Base-by-base conservation (phyloP, 23 red algal species). In the Chondrus crispus region DNA sequence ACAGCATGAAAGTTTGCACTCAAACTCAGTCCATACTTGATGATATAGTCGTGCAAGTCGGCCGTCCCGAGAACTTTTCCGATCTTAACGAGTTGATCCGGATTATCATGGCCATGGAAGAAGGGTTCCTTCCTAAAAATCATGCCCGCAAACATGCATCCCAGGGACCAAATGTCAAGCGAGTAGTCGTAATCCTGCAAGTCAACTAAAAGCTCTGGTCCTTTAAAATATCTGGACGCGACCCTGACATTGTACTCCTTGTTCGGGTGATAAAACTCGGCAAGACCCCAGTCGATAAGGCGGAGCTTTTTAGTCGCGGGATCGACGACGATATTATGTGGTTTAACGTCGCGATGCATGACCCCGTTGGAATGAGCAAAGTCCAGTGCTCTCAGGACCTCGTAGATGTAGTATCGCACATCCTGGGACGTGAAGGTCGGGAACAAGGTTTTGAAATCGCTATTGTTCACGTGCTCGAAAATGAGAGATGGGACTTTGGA, bases 271-370 rank as follows among this genome's bases (percentile, higher is more conserved):
- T 99, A 99, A 75, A 96, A 99, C 91, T 99, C 97, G 45, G 97
- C 97, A 13, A 99, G 97, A 39, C 97, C 97, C 97, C 97, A 99
- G 74, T 99, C 97, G 48, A 99, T 99, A 40, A 99, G 66, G 8
- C 97, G 90, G 2, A 96, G 77, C 80, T 94, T 85, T 38, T 88
- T 91, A 29, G 62, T 88, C 37, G 86, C 87, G 62, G 93, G 87
- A 64, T 99, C 95, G 70, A 99, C 91, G 43, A 99, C 93, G 50
- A 99, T 93, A 36, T 99, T 99, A 79, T 96, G 94, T n/a, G 97
- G 94, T 77, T 99, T 99, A 81, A 99, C 94, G 76, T 99, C 97
- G 39, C 97, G 91, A 76, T 99, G 97, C 94, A 99, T 99, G 26
- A 99, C 85, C 39, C 97, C 97, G 50, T 96, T 99, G 52, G 81